These are phyloP conservation scores for Uronychia binucleata DNA, from an alignment of 73 alveolate species.

Conservation along the genomic window DNA sequence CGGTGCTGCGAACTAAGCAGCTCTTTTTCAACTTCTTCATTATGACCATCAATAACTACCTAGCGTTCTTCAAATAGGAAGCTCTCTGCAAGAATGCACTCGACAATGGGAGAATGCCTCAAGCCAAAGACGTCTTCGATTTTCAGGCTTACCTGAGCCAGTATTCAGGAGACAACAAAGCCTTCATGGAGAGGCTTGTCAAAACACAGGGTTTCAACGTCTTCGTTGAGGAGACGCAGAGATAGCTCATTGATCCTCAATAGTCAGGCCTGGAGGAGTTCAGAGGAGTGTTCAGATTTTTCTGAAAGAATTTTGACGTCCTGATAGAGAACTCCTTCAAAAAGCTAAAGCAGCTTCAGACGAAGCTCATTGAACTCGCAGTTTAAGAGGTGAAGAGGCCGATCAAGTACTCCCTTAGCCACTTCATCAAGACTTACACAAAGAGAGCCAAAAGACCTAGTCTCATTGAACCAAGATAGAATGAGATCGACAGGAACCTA, in stretches of 20 bases:
- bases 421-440: neutral
- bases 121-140: conserved; percentile 30
- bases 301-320: conserved; percentile 39
- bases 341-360: conserved; percentile 3
- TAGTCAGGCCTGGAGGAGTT: neutral
- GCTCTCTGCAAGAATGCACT: neutral
- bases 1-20: conserved; percentile 28
- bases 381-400: neutral
- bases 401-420: neutral
- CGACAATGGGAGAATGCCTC: too few species aligned
- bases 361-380: neutral
- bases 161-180: conserved; percentile 17
- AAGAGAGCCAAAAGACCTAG: neutral
- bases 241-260: neutral
- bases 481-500: too few species aligned
- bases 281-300: conserved; percentile 15
- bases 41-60: conserved; percentile 39
- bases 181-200: conserved; percentile 37
- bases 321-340: conserved; percentile 37
- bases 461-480: neutral
- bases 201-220: conserved; percentile 29
- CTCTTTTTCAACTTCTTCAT: conserved; percentile 45
- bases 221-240: conserved; percentile 46
- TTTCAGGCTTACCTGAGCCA: conserved; percentile 28
- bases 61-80: conserved; percentile 12